Evolutionary conservation across 179 eudicot species (phyloP).

Genomic region (Beta corolliflora): DNA sequence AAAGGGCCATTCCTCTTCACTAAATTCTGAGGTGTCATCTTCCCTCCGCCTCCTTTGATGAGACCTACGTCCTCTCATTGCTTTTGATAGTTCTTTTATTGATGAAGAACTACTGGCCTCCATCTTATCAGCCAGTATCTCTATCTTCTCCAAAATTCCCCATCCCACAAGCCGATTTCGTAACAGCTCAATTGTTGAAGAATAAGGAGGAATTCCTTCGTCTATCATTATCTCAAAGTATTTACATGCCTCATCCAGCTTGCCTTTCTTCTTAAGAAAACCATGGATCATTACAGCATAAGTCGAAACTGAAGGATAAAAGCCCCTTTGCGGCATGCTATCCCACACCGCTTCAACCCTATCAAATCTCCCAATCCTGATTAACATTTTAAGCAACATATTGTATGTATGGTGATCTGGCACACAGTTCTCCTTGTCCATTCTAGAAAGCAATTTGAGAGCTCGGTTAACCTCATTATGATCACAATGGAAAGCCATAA

Average conservation of each 20-base stretch:
- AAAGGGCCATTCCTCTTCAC: slow-evolving; percentile 56
- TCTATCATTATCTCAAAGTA: slow-evolving; percentile 90
- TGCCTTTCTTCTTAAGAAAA: slow-evolving; percentile 71
- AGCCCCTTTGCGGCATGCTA: slow-evolving; percentile 60
- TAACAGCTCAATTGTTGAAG: slow-evolving; percentile 63
- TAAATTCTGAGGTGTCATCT: slow-evolving; percentile 51
- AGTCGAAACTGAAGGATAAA: slow-evolving; percentile 72
- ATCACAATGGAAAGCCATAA: slow-evolving; percentile 65
- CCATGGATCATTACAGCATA: slow-evolving; percentile 91
- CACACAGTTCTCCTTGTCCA: slow-evolving; percentile 58
- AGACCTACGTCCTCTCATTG: slow-evolving; percentile 55
- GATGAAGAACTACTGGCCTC: slow-evolving; percentile 68
- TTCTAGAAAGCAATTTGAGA: slow-evolving; percentile 50
- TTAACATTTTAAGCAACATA: slow-evolving; percentile 81
- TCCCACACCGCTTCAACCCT: slow-evolving; percentile 63
- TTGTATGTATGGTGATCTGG: slow-evolving; percentile 81
- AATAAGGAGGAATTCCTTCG: slow-evolving; percentile 88
- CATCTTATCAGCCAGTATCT: slow-evolving; percentile 82
- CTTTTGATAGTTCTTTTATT: slow-evolving; percentile 54
- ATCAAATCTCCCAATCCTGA: slow-evolving; percentile 75
- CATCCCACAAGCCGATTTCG: slow-evolving; percentile 66
- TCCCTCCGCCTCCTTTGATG: slow-evolving; percentile 34
- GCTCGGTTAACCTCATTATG: slow-evolving; percentile 71
- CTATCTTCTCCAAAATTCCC: slow-evolving; percentile 58
- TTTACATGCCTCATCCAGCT: slow-evolving; percentile 70